These are phyloP conservation scores for Talaromyces sp. DNA, from an alignment of 2,329 filamentous ascomycete species.

Conservation along the genomic window DNA sequence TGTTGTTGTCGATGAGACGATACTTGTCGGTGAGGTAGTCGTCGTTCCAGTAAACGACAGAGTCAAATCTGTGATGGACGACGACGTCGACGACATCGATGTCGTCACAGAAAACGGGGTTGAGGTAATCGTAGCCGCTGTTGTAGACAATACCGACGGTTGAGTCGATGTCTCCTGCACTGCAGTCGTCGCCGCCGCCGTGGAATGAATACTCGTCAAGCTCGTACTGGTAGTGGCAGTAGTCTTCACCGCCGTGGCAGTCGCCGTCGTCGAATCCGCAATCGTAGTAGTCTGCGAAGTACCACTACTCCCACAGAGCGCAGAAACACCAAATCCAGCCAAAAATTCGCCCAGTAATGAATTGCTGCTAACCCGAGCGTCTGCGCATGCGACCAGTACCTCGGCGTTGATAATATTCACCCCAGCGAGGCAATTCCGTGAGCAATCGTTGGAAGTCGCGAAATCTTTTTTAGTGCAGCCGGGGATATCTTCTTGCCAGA, in stretches of 20 bases:
- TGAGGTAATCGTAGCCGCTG: neutral
- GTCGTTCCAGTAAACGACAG: conserved; percentile 1
- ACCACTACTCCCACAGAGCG: conserved; percentile 11
- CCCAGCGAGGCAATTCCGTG: conserved; percentile 15
- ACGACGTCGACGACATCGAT: conserved; percentile 5
- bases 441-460: conserved; percentile 6
- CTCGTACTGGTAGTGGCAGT: neutral
- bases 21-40: neutral
- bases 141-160: neutral
- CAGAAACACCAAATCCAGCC: conserved; percentile 16
- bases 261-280: neutral
- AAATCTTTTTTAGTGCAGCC: conserved; percentile 21
- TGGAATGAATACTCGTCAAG: neutral
- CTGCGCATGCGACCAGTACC: conserved; percentile 16
- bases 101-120: neutral
- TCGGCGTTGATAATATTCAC: conserved; percentile 16
- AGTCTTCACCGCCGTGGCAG: neutral
- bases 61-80: conserved; percentile 10
- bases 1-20: neutral
- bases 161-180: neutral
- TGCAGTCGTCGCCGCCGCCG: neutral
- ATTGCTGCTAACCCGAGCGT: conserved; percentile 10
- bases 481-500: conserved; percentile 20
- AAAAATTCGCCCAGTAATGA: conserved; percentile 20
- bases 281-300: neutral